Evolutionary conservation across 2,329 filamentous ascomycete species (phyloP).

Genomic region (Rachicladosporium sp.): DNA sequence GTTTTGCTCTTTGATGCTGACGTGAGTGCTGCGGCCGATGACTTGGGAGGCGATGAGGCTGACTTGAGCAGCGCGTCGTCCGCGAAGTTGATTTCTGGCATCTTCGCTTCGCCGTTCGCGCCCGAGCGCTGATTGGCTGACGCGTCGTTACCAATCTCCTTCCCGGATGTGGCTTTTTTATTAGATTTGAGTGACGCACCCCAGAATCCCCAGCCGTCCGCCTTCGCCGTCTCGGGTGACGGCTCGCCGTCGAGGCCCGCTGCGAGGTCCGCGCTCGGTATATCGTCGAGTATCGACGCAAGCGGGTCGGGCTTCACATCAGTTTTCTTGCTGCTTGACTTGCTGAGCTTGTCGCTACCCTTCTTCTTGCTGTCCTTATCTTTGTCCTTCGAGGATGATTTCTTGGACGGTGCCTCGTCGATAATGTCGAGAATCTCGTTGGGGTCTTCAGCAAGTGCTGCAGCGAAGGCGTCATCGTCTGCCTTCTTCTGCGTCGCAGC

Average conservation of each 20-base stretch:
- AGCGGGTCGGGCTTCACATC: conserved; percentile 17
- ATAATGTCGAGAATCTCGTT: conserved; percentile 22
- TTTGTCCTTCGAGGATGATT: conserved; percentile 15
- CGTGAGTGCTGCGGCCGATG: too few relatives aligned
- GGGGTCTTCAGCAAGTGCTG: conserved; percentile 23
- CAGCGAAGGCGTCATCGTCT: conserved; percentile 25
- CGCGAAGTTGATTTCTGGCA: conserved; percentile 31
- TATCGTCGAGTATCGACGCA: neutral
- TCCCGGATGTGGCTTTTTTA: conserved; percentile 27
- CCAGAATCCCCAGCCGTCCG: conserved; percentile 31
- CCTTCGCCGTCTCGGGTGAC: conserved; percentile 12
- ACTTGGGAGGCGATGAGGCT: too few relatives aligned
- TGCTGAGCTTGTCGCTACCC: conserved; percentile 12
- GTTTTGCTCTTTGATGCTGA: conserved; percentile 26
- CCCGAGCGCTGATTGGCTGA: conserved; percentile 31
- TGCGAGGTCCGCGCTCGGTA: too few relatives aligned
- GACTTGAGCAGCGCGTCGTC: conserved; percentile 19
- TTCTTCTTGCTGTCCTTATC: conserved; percentile 15
- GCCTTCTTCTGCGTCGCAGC: conserved; percentile 17
- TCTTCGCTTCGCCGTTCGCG: conserved; percentile 26
- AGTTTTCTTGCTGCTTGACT: conserved; percentile 15
- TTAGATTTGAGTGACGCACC: conserved; percentile 32
- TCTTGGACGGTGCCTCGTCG: conserved; percentile 16
- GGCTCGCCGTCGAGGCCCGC: too few relatives aligned
- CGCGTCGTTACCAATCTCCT: conserved; percentile 32